phyloP scores from a whole-genome alignment of 805 yeast species.

The Metschnikowia colocasiae region DNA sequence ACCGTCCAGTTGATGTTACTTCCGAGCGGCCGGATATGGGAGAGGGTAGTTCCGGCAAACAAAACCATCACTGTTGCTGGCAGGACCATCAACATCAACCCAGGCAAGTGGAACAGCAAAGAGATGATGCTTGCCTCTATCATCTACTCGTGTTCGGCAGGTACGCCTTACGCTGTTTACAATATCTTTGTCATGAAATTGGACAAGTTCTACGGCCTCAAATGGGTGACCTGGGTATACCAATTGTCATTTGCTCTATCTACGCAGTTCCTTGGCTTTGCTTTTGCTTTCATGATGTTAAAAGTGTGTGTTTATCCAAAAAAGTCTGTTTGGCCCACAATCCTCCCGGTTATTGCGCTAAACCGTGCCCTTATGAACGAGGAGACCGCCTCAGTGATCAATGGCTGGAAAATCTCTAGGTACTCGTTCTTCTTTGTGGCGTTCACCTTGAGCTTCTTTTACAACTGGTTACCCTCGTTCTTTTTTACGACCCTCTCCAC shows the following conservation, averaged over 20 bases:
- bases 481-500: conserved; percentile 38
- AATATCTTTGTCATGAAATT: conserved; percentile 43
- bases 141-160: conserved; percentile 40
- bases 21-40: conserved; percentile 42
- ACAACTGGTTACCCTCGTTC: conserved; percentile 41
- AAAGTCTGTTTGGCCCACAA: conserved; percentile 43
- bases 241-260: conserved; percentile 51
- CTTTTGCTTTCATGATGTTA: conserved; percentile 63
- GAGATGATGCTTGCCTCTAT: conserved; percentile 46
- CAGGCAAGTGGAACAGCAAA: conserved; percentile 43
- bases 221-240: conserved; percentile 48
- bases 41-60: conserved; percentile 25
- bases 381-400: conserved; percentile 21
- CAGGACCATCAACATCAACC: conserved; percentile 28
- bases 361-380: conserved; percentile 39
- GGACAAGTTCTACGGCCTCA: conserved; percentile 39
- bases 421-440: conserved; percentile 38
- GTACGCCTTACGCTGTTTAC: conserved; percentile 41
- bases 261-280: conserved; percentile 62
- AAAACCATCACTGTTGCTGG: conserved; percentile 24
- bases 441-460: conserved; percentile 33
- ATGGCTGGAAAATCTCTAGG: conserved; percentile 43
- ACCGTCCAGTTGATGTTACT: conserved; percentile 39
- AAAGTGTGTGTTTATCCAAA: conserved; percentile 46
- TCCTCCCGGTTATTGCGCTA: conserved; percentile 41